Conservation (phyloP, 2,329 filamentous ascomycete genomes). For the Ascochyta viciae-villosae region DNA sequence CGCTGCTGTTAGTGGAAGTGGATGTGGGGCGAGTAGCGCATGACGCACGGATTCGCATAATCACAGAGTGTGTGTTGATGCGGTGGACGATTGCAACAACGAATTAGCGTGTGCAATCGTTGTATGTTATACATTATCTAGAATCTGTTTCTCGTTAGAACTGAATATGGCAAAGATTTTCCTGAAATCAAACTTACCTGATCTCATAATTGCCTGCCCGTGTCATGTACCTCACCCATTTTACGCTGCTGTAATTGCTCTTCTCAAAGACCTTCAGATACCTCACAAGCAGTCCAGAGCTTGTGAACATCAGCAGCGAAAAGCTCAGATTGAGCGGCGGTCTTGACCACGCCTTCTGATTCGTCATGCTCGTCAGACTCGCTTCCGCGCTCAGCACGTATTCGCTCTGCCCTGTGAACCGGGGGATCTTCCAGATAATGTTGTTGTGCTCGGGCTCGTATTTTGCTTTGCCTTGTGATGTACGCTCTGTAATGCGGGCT, state of each 20-base stretch:
- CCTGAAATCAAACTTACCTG: conserved; percentile 59
- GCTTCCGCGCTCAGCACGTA: conserved; percentile 95
- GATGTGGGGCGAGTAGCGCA: too few relatives aligned
- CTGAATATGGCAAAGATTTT: too few relatives aligned
- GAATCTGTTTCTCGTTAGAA: too few relatives aligned
- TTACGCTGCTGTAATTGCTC: conserved; percentile 97
- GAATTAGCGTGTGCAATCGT: too few relatives aligned
- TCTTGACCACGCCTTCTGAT: conserved; percentile 94
- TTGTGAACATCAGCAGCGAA: conserved; percentile 97
- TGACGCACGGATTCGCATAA: too few relatives aligned
- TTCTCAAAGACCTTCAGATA: conserved; percentile 99
- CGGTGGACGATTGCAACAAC: too few relatives aligned
- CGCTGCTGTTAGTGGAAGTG: too few relatives aligned
- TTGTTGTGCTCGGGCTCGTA: conserved; percentile 98
- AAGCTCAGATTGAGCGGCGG: conserved; percentile 93
- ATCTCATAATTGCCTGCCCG: conserved; percentile 98
- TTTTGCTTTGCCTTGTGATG: conserved; percentile 95
- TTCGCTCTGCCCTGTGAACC: conserved; percentile 98
- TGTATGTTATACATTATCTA: too few relatives aligned
- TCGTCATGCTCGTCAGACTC: conserved; percentile 93
- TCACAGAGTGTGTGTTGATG: too few relatives aligned
- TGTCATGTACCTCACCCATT: conserved; percentile 99
- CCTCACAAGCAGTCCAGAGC: conserved; percentile 86
- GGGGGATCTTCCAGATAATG: conserved; percentile 98
- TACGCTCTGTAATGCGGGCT: conserved; percentile 88